These are phyloP conservation scores for Ganoderma resinaceum DNA, from an alignment of 1,284 basidiomycete species.

Conservation along the genomic window DNA sequence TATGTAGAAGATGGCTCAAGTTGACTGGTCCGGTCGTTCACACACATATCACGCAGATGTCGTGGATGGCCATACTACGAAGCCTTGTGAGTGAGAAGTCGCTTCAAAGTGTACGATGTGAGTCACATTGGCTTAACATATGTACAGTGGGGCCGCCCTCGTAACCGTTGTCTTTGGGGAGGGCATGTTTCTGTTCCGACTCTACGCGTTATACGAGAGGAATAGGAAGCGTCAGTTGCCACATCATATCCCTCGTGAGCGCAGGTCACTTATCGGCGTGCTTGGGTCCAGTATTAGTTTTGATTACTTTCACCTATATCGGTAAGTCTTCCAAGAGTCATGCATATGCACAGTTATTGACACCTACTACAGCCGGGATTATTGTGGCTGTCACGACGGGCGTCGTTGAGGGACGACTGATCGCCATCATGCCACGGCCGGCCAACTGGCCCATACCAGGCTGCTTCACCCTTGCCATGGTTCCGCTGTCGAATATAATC, in stretches of 20 bases:
- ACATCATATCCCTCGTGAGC: background rate
- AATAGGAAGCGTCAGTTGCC: background rate
- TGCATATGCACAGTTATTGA: background rate
- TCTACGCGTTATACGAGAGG: background rate
- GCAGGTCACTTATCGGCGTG: background rate
- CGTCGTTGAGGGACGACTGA: background rate
- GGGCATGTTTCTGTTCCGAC: background rate
- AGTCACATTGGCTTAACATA: background rate
- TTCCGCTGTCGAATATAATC: background rate
- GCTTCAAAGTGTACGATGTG: background rate
- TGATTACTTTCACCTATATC: background rate
- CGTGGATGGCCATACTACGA: background rate
- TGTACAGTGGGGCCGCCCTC: background rate
- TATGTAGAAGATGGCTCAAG: background rate
- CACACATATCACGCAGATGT: background rate
- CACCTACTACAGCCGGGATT: background rate
- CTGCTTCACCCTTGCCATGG: background rate
- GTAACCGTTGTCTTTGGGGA: background rate
- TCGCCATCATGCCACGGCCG: background rate
- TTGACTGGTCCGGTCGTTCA: background rate
- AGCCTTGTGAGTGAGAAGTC: background rate
- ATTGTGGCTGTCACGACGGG: background rate
- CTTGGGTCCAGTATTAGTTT: background rate
- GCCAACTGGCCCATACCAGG: background rate
- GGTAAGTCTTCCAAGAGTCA: background rate